These are phyloP conservation scores for Aspergillus uvarum DNA, from an alignment of 2,329 filamentous ascomycete genomes.

Conservation along the genomic window DNA sequence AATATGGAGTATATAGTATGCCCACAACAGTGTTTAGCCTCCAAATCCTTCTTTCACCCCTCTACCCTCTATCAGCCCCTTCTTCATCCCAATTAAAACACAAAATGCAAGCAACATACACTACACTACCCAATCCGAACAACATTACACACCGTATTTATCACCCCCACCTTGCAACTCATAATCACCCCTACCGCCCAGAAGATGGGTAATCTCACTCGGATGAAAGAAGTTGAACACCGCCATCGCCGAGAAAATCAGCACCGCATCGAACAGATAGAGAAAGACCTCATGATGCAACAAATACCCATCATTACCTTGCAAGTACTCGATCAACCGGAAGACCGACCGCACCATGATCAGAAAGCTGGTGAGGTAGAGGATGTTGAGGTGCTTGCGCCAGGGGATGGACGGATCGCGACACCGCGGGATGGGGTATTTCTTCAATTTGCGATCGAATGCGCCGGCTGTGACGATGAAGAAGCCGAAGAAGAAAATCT, in stretches of 20 bases:
- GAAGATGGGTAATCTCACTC: background rate
- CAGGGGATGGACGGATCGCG: conserved; percentile 2
- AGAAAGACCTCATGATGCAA: conserved; percentile 11
- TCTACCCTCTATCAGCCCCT: no score
- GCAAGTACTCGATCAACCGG: conserved; percentile 21
- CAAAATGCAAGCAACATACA: no score
- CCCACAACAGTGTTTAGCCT: no score
- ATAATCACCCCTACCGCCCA: background rate
- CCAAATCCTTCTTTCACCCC: no score
- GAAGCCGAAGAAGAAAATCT: conserved; percentile 59
- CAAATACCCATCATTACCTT: conserved; percentile 10
- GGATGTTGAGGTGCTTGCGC: conserved; percentile 13
- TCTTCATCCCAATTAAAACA: no score
- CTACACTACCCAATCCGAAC: no score
- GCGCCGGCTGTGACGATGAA: conserved; percentile 45
- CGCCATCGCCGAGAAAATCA: conserved; percentile 1
- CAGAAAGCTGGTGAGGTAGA: conserved; percentile 17
- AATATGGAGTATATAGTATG: no score
- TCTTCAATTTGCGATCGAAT: conserved; percentile 12
- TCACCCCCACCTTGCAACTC: background rate
- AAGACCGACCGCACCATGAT: conserved; percentile 23
- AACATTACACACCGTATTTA: background rate
- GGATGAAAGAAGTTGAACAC: background rate
- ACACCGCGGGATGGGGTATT: conserved; percentile 9
- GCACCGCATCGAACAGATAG: conserved; percentile 9